Evolutionary conservation across 768 basidiomycete species (phyloP).

Genomic region (Dacryopinax spathularia): DNA sequence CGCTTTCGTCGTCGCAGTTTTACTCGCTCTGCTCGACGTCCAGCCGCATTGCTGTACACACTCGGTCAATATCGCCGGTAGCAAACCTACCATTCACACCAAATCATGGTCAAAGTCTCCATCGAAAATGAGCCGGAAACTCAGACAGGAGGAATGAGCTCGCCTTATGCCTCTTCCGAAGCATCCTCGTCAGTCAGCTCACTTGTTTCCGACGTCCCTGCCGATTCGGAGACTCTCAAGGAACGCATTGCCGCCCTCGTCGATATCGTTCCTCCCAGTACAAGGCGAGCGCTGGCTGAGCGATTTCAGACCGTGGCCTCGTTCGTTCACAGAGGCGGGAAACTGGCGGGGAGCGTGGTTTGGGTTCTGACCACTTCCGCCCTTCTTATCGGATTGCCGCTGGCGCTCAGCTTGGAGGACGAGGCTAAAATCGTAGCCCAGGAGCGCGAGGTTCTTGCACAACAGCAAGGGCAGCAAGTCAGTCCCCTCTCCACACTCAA

Average conservation of each 20-base stretch:
- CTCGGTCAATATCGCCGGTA: background rate
- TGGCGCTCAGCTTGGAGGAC: constrained; percentile 87
- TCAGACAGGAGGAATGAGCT: constrained; percentile 22
- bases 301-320: constrained; percentile 45
- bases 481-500: constrained; percentile 17
- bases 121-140: background rate
- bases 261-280: constrained; percentile 88
- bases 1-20: no score
- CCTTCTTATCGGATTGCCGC: constrained; percentile 80
- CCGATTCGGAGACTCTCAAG: constrained; percentile 59
- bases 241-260: constrained; percentile 84
- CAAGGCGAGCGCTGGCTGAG: constrained; percentile 59
- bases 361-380: constrained; percentile 94
- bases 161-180: constrained; percentile 57
- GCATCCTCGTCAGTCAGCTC: constrained; percentile 70
- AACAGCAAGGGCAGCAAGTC: constrained; percentile 88
- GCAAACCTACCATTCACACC: background rate
- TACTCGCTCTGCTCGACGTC: background rate
- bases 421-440: constrained; percentile 89
- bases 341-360: constrained; percentile 70
- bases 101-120: background rate
- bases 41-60: background rate
- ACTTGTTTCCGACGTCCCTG: constrained; percentile 52
- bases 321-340: constrained; percentile 52
- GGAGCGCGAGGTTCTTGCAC: constrained; percentile 85